Conservation (phyloP, 2,329 filamentous ascomycete genomes). For the Verticillium nubilum region DNA sequence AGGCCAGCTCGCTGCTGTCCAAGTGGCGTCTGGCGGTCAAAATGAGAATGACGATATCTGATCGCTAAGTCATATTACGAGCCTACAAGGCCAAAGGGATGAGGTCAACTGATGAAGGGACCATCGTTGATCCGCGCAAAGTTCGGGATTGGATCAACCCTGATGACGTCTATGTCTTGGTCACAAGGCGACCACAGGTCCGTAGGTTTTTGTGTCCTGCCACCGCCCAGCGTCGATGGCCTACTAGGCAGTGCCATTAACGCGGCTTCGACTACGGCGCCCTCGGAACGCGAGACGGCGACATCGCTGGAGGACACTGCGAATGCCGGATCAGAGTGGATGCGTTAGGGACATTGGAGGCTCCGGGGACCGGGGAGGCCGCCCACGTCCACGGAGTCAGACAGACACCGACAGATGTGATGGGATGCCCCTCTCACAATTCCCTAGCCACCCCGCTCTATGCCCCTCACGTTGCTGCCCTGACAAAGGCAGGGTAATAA, state of each 20-base stretch:
- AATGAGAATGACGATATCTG: neutral
- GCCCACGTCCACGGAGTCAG: neutral
- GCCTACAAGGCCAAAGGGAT: neutral
- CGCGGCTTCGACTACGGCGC: neutral
- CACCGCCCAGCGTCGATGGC: neutral
- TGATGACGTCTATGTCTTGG: neutral
- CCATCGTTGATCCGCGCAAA: neutral
- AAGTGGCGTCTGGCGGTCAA: neutral
- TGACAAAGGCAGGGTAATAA: no score
- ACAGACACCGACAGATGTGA: neutral
- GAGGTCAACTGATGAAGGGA: neutral
- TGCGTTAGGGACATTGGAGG: neutral
- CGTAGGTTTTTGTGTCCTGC: neutral
- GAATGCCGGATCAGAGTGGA: neutral
- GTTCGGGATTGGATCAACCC: neutral
- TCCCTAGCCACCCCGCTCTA: neutral
- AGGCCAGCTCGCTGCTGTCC: neutral
- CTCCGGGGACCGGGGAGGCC: neutral
- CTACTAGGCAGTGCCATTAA: neutral
- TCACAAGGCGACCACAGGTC: neutral
- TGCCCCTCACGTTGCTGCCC: neutral
- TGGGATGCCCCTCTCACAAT: neutral
- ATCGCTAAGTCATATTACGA: neutral
- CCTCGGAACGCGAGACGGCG: neutral
- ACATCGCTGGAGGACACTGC: neutral